Evolutionary conservation across 2,329 filamentous ascomycete species (phyloP).

Genomic region (Tolypocladium endophyticum): DNA sequence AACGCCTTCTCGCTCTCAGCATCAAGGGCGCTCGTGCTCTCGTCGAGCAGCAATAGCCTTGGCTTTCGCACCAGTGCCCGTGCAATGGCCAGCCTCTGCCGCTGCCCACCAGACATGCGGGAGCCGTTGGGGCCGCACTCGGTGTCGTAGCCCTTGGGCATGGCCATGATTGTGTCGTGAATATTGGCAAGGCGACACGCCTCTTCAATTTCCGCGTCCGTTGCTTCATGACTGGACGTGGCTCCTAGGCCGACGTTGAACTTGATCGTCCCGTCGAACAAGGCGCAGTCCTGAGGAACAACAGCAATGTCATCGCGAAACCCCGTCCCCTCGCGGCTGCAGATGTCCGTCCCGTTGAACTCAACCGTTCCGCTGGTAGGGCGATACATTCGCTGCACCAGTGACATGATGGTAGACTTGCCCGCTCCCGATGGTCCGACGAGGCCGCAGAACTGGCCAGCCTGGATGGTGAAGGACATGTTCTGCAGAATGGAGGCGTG

Average conservation of each 20-base stretch:
- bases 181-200: conserved; percentile 61
- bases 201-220: conserved; percentile 50
- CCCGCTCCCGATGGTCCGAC: conserved; percentile 57
- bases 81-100: conserved; percentile 69
- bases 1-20: conserved; percentile 57
- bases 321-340: conserved; percentile 24
- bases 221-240: conserved; percentile 41
- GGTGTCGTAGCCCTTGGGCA: conserved; percentile 58
- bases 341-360: conserved; percentile 36
- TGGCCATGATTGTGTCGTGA: conserved; percentile 52
- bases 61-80: conserved; percentile 64
- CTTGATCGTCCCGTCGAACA: conserved; percentile 44
- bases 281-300: conserved; percentile 46
- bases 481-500: conserved; percentile 45
- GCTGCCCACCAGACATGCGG: conserved; percentile 67
- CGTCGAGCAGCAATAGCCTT: conserved; percentile 66
- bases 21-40: conserved; percentile 72
- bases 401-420: conserved; percentile 54
- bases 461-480: conserved; percentile 44
- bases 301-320: conserved; percentile 44
- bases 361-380: conserved; percentile 28
- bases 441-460: conserved; percentile 52
- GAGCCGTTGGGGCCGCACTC: conserved; percentile 62
- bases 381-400: conserved; percentile 40
- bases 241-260: conserved; percentile 48